phyloP scores from a whole-genome alignment of 1,139 yeast species.

The Kurtzmaniella quercitrusa region DNA sequence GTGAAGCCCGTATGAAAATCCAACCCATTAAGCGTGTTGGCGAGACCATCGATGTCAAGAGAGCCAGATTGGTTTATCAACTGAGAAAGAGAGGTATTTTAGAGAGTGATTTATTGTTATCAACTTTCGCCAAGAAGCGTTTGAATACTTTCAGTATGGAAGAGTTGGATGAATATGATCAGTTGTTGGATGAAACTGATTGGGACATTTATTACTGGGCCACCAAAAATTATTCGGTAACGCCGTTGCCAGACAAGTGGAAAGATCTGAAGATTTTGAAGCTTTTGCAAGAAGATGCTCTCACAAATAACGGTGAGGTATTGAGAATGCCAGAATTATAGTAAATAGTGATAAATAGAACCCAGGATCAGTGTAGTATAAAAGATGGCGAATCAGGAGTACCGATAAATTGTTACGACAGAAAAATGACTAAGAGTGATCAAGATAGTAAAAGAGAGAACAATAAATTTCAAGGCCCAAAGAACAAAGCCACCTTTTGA shows the following conservation, averaged over 20 bases:
- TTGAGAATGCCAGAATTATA: slow-evolving; percentile 77
- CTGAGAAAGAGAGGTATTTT: slow-evolving; percentile 93
- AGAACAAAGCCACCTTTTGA: too few relatives aligned
- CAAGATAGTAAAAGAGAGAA: too few relatives aligned
- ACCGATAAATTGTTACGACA: too few relatives aligned
- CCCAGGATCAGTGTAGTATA: too few relatives aligned
- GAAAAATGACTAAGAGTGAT: too few relatives aligned
- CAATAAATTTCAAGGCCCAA: too few relatives aligned
- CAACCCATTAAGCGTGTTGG: slow-evolving; percentile 72
- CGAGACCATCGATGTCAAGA: slow-evolving; percentile 71
- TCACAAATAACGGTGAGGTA: slow-evolving; percentile 67
- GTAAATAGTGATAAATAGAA: background rate
- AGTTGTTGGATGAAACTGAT: slow-evolving; percentile 84
- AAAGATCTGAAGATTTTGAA: slow-evolving; percentile 59
- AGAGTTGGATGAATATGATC: slow-evolving; percentile 82
- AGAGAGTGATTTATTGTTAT: slow-evolving; percentile 83
- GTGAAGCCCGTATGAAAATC: slow-evolving; percentile 50
- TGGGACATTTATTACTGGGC: slow-evolving; percentile 99
- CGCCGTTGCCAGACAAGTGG: slow-evolving; percentile 89
- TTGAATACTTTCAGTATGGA: slow-evolving; percentile 55
- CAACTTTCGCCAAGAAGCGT: slow-evolving; percentile 79
- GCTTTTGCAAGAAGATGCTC: slow-evolving; percentile 68
- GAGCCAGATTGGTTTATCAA: slow-evolving; percentile 86
- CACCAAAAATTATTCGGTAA: slow-evolving; percentile 70
- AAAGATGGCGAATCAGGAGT: too few relatives aligned